Percentiles rank a stretch among this genome's conserved stretches.
Conservation (phyloP, 306 rosid genomes). For the Vigna angularis region DNA sequence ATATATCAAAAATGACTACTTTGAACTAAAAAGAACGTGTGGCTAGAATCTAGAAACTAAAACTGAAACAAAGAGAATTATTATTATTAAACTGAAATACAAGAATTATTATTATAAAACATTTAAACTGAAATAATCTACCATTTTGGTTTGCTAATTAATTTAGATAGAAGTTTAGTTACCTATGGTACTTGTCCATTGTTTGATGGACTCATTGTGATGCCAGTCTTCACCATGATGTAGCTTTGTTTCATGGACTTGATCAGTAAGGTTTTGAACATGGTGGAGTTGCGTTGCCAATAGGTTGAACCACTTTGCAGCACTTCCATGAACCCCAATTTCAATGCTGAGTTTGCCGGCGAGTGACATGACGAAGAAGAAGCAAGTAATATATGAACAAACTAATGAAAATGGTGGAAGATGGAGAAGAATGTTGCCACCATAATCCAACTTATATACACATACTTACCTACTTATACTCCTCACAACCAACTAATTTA, state of each 20-base stretch:
- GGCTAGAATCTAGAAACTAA: too few relatives aligned
- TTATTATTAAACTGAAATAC: too few relatives aligned
- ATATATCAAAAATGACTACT: too few relatives aligned
- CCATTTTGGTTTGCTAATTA: too few relatives aligned
- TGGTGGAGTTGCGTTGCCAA: not conserved
- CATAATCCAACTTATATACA: not conserved
- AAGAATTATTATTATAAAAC: too few relatives aligned
- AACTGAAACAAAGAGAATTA: too few relatives aligned
- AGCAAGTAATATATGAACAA: not conserved
- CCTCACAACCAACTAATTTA: too few relatives aligned
- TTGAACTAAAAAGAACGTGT: too few relatives aligned
- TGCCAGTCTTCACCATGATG: constrained; percentile 2
- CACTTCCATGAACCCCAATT: not conserved
- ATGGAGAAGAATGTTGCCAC: not conserved
- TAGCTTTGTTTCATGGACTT: not conserved
- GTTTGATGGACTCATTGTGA: not conserved
- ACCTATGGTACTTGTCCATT: not conserved
- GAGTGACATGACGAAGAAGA: not conserved
- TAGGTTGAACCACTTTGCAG: not conserved
- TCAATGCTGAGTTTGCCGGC: not conserved
- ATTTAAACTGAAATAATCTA: too few relatives aligned
- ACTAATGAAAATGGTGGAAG: not conserved
- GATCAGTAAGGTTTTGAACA: not conserved
- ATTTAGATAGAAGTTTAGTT: not conserved
- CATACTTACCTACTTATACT: too few relatives aligned